Evolutionary conservation across 192 early-diverging fungal genomes (phyloP).

Genomic region (Mycoemilia scoparia): DNA sequence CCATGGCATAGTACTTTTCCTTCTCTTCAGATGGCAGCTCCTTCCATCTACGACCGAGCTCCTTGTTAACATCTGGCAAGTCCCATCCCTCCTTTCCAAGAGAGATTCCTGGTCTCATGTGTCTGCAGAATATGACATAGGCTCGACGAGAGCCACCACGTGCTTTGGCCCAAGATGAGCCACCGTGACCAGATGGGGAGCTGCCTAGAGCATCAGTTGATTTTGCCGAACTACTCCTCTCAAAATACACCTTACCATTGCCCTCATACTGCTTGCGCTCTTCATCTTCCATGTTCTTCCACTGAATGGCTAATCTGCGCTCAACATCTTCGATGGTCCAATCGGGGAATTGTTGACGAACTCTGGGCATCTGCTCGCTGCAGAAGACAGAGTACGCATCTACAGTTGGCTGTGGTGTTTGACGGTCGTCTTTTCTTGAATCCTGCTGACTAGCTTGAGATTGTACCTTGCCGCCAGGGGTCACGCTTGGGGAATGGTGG

Average conservation of each 20-base stretch:
- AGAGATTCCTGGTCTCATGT: slow-evolving; percentile 18
- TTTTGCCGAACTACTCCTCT: neutral
- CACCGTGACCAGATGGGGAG: neutral
- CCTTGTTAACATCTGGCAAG: slow-evolving; percentile 28
- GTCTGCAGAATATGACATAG: slow-evolving; percentile 25
- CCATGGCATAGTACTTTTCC: slow-evolving; percentile 17
- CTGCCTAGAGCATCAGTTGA: neutral
- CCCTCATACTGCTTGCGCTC: slow-evolving; percentile 19
- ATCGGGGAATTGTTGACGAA: slow-evolving; percentile 25
- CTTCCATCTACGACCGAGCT: slow-evolving; percentile 29
- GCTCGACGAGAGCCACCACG: slow-evolving; percentile 25
- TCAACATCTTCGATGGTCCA: slow-evolving; percentile 24
- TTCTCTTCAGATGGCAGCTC: slow-evolving; percentile 14
- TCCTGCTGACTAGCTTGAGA: slow-evolving; percentile 7
- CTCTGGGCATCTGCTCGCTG: slow-evolving; percentile 21
- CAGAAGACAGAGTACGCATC: slow-evolving; percentile 12
- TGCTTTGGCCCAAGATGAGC: slow-evolving; percentile 2
- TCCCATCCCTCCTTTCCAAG: slow-evolving; percentile 21
- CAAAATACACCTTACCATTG: neutral
- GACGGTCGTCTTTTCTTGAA: neutral
- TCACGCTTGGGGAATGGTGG: no score
- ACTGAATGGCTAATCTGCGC: slow-evolving; percentile 20
- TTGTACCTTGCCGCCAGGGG: no score
- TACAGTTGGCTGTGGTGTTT: neutral
- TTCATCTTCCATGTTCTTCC: slow-evolving; percentile 13